A percentile compares a stretch with the other conserved stretches of the same genome.
phyloP scores from a whole-genome alignment of 495 filamentous ascomycete genomes.

The Xylaria acuta region DNA sequence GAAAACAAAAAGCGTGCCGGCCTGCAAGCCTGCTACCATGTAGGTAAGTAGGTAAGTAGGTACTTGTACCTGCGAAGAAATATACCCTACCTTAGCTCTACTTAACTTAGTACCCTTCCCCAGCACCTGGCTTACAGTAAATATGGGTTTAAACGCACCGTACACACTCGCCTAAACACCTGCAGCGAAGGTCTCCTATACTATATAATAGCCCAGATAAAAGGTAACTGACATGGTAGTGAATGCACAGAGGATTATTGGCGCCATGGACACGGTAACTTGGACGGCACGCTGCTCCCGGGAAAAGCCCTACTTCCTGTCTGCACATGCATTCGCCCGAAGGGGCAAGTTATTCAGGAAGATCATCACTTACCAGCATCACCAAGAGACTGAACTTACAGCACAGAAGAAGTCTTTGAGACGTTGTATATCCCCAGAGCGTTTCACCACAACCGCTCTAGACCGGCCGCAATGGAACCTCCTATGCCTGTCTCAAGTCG shows the following conservation, averaged over 20 bases:
- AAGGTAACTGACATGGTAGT: conserved; percentile 1
- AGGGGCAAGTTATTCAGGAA: background rate
- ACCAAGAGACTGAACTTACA: background rate
- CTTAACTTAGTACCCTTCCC: background rate
- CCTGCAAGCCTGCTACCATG: too few relatives aligned
- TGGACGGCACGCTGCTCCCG: conserved; percentile 12
- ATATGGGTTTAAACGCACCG: background rate
- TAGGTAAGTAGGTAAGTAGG: too few relatives aligned
- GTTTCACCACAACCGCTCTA: background rate
- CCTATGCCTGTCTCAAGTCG: background rate
- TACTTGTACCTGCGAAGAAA: too few relatives aligned
- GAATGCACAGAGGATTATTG: conserved; percentile 14
- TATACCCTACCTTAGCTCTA: background rate
- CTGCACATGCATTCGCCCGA: conserved; percentile 1
- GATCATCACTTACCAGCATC: conserved; percentile 8
- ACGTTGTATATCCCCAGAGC: conserved; percentile 1
- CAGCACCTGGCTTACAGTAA: background rate
- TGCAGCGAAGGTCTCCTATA: background rate
- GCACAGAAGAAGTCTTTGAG: background rate
- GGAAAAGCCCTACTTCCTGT: background rate
- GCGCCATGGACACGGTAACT: conserved; percentile 23
- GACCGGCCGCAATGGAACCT: background rate
- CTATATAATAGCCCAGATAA: background rate
- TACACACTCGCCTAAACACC: background rate
- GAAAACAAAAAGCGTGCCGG: background rate